These are phyloP conservation scores for Amylostereum chailletii DNA, from an alignment of 1,284 basidiomycete genomes.

Conservation along the genomic window DNA sequence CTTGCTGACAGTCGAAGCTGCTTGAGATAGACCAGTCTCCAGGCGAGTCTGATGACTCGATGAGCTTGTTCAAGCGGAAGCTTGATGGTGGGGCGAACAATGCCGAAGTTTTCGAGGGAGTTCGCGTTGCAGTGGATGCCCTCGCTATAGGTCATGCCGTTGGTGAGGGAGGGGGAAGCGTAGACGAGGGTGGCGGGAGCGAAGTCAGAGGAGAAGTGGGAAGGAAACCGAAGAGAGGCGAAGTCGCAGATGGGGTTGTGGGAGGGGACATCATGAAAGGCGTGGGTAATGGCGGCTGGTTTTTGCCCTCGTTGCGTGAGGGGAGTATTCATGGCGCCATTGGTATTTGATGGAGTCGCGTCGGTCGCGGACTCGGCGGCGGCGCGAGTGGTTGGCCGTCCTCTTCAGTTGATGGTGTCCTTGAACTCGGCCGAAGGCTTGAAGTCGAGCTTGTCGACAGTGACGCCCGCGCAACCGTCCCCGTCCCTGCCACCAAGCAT, in stretches of 20 bases:
- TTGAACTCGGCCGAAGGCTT: constrained; percentile 62
- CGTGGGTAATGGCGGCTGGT: constrained; percentile 7
- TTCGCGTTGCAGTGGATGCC: constrained; percentile 38
- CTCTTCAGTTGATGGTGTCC: constrained; percentile 32
- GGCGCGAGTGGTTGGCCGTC: constrained; percentile 18
- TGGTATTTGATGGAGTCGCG: constrained; percentile 3
- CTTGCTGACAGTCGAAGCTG: too few relatives aligned
- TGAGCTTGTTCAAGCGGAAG: constrained; percentile 67
- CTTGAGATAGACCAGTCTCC: background rate
- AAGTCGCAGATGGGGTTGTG: constrained; percentile 12
- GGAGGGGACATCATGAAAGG: constrained; percentile 15
- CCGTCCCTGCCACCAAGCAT: background rate
- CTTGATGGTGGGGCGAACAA: constrained; percentile 71
- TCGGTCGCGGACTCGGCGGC: constrained; percentile 15
- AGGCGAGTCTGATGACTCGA: constrained; percentile 40
- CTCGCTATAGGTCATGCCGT: constrained; percentile 66
- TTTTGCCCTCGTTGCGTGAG: constrained; percentile 30
- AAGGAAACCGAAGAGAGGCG: constrained; percentile 49
- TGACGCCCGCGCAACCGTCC: background rate
- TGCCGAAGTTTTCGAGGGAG: constrained; percentile 44
- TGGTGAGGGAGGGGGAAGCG: constrained; percentile 54
- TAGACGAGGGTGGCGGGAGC: constrained; percentile 69
- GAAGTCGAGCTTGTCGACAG: constrained; percentile 54
- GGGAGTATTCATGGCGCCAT: constrained; percentile 10
- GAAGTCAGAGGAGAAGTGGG: constrained; percentile 64